Evolutionary conservation across 2,329 filamentous ascomycete genomes (phyloP).

Genomic region (Lasiodiplodia sp.): DNA sequence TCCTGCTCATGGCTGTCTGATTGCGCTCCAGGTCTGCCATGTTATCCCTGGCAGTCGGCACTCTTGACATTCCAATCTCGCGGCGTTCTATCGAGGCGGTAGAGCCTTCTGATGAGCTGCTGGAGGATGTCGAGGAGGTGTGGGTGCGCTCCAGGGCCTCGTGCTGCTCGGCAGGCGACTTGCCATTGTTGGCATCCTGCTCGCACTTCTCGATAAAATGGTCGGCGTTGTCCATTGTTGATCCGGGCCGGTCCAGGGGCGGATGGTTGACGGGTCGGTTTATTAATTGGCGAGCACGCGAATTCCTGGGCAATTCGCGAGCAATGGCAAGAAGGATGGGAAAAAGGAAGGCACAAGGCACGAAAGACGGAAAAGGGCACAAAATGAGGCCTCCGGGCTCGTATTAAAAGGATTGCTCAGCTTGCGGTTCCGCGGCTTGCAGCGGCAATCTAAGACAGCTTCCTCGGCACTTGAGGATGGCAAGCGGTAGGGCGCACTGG

Average conservation of each 20-base stretch:
- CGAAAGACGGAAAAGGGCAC: not conserved
- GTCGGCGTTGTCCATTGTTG: slow-evolving; percentile 61
- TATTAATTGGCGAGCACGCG: not conserved
- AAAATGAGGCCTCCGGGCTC: slow-evolving; percentile 1
- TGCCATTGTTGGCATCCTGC: slow-evolving; percentile 58
- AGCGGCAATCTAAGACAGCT: slow-evolving; percentile 1
- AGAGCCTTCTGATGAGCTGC: slow-evolving; percentile 52
- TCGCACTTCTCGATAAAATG: slow-evolving; percentile 63
- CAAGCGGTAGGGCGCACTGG: slow-evolving; percentile 9
- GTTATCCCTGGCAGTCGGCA: slow-evolving; percentile 68
- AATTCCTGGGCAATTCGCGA: slow-evolving; percentile 3
- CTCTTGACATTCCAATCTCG: slow-evolving; percentile 62
- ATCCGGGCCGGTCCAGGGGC: not conserved
- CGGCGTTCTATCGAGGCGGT: slow-evolving; percentile 46
- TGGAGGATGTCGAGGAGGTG: slow-evolving; percentile 55
- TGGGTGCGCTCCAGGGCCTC: slow-evolving; percentile 64
- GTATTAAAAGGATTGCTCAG: slow-evolving; percentile 18
- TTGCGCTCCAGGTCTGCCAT: slow-evolving; percentile 66
- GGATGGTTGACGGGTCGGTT: not conserved
- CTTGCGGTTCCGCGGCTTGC: slow-evolving; percentile 7
- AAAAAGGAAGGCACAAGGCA: not conserved
- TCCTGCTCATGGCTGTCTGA: slow-evolving; percentile 73
- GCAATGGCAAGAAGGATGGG: not conserved
- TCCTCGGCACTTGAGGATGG: slow-evolving; percentile 23
- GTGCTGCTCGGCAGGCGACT: slow-evolving; percentile 55